phyloP scores from a whole-genome alignment of 2,329 filamentous ascomycete genomes.

The Neonectria neomacrospora region DNA sequence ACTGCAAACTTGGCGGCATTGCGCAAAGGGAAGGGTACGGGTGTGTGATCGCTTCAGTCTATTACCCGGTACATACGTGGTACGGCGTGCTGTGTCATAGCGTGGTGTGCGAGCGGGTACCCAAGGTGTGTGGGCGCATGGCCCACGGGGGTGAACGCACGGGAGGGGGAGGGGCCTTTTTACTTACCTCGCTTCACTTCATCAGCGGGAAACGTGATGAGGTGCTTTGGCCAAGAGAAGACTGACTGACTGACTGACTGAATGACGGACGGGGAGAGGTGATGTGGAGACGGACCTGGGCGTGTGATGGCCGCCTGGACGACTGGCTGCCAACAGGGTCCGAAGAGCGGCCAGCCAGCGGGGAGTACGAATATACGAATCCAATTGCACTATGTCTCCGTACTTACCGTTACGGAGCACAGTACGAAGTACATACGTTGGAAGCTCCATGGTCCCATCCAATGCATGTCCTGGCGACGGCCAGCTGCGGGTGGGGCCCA shows the following conservation, averaged over 20 bases:
- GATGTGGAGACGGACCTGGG: not conserved
- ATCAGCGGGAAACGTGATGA: slow-evolving; percentile 22
- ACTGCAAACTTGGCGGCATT: slow-evolving; percentile 34
- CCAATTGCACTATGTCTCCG: too few relatives aligned
- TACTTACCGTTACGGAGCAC: not conserved
- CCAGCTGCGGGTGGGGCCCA: slow-evolving; percentile 1
- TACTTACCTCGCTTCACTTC: not conserved
- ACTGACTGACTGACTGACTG: too few relatives aligned
- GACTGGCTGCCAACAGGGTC: slow-evolving; percentile 17
- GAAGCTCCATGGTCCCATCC: not conserved
- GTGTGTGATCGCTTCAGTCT: too few relatives aligned
- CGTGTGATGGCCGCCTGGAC: slow-evolving; percentile 27
- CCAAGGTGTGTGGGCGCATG: slow-evolving; percentile 7
- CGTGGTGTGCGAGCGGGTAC: not conserved
- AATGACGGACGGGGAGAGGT: not conserved
- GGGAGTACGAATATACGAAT: not conserved
- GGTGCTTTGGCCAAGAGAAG: slow-evolving; percentile 22
- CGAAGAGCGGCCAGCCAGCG: not conserved
- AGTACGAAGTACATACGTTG: slow-evolving; percentile 6
- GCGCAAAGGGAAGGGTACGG: slow-evolving; percentile 2
- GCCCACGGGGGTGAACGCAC: slow-evolving; percentile 9
- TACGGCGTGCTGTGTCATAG: not conserved
- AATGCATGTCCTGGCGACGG: slow-evolving; percentile 10
- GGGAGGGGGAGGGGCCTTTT: not conserved
- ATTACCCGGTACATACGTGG: too few relatives aligned